These are phyloP conservation scores for Pseudevernia furfuracea DNA, from an alignment of 495 filamentous ascomycete genomes.

Conservation along the genomic window DNA sequence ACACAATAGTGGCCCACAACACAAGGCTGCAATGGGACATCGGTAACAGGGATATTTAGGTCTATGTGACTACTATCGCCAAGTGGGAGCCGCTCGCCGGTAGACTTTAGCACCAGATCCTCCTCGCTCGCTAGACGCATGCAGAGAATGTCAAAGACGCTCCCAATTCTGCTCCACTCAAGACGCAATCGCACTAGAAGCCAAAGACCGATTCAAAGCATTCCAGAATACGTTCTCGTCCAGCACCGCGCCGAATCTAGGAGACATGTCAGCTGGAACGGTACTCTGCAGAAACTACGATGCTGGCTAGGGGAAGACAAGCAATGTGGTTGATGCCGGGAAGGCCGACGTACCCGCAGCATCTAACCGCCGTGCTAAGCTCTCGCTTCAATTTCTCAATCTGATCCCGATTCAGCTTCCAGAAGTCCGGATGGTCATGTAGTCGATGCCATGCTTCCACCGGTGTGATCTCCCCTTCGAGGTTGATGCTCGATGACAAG, in stretches of 20 bases:
- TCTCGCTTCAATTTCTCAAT: constrained; percentile 24
- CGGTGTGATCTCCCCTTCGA: constrained; percentile 61
- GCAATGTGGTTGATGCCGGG: not conserved
- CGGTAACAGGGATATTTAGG: not conserved
- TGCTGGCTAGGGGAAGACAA: not conserved
- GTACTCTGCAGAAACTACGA: not conserved
- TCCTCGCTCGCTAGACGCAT: not conserved
- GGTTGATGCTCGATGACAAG: constrained; percentile 43
- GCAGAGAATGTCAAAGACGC: not conserved
- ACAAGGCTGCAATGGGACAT: not conserved
- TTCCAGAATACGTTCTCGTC: constrained; percentile 23
- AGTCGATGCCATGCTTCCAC: constrained; percentile 29
- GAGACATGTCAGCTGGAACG: not conserved
- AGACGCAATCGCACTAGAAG: not conserved
- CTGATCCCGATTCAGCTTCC: constrained; percentile 14
- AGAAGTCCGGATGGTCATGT: constrained; percentile 24
- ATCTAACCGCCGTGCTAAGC: constrained; percentile 22
- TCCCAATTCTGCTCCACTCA: not conserved
- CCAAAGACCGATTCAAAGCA: constrained; percentile 11
- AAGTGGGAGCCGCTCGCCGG: too few species aligned
- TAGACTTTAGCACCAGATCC: not conserved
- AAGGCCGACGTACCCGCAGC: constrained; percentile 25
- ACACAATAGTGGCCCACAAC: not conserved
- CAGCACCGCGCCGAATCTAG: constrained; percentile 27
- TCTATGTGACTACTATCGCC: not conserved